Conservation (phyloP, 2,329 filamentous ascomycete species). For the Zymoseptoria brevis region DNA sequence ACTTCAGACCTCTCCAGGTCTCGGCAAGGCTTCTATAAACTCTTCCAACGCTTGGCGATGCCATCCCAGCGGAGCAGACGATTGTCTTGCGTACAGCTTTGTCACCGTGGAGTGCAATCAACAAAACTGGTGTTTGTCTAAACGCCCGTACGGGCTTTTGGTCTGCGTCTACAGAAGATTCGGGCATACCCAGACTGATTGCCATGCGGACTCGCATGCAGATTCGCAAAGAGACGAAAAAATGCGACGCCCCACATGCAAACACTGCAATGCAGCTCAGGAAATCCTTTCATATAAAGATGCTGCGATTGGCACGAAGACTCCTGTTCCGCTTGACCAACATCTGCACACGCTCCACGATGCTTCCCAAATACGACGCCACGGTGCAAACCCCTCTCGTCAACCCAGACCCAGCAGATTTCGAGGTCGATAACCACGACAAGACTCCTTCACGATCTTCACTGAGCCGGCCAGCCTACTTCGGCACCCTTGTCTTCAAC, state of each 20-base stretch:
- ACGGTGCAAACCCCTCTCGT: not conserved
- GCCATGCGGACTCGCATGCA: not conserved
- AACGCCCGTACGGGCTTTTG: not conserved
- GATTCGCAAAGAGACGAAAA: not conserved
- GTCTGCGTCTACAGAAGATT: not conserved
- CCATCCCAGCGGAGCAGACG: no score
- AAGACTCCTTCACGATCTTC: slow-evolving; percentile 2
- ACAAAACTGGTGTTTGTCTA: not conserved
- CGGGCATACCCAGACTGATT: not conserved
- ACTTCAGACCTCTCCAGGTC: not conserved
- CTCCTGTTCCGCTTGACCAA: not conserved
- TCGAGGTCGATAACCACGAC: not conserved
- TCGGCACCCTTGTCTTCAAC: slow-evolving; percentile 56
- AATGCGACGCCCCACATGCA: not conserved
- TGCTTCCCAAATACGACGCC: slow-evolving; percentile 9
- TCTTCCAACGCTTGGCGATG: not conserved
- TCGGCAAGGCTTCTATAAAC: no score
- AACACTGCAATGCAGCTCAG: not conserved
- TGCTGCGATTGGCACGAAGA: not conserved
- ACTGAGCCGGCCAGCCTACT: slow-evolving; percentile 34
- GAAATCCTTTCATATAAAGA: not conserved
- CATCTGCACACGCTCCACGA: slow-evolving; percentile 3
- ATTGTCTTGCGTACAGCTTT: no score
- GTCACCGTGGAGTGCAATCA: no score
- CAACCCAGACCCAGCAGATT: not conserved